Conservation (phyloP, 176 grass and related monocot species). For the Secale cereale region DNA sequence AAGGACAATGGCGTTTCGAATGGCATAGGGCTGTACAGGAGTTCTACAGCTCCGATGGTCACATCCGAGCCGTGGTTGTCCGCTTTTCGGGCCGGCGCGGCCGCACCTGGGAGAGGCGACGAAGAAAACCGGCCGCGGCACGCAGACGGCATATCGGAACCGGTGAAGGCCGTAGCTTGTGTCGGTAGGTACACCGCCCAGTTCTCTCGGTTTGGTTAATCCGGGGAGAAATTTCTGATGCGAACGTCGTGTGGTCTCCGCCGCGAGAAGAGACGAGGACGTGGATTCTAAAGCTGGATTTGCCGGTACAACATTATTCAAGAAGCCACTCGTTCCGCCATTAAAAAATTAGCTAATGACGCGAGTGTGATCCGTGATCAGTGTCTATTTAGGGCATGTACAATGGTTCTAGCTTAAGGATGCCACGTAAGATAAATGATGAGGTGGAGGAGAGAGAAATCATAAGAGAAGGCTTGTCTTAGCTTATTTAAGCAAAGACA, state of each 20-base stretch:
- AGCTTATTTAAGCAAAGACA: too few relatives aligned
- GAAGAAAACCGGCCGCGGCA: not conserved
- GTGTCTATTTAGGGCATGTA: too few relatives aligned
- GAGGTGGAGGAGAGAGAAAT: too few relatives aligned
- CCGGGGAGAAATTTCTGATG: not conserved
- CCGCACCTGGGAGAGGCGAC: constrained; percentile 12
- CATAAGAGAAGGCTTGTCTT: too few relatives aligned
- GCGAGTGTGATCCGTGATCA: not conserved
- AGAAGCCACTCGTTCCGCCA: not conserved
- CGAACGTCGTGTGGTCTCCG: not conserved
- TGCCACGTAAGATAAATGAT: too few relatives aligned
- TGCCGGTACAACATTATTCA: not conserved
- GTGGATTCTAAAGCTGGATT: not conserved
- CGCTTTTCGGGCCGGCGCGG: not conserved
- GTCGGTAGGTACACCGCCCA: not conserved
- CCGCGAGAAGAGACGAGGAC: not conserved
- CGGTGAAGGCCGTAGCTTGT: not conserved
- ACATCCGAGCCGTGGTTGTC: not conserved
- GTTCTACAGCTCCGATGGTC: not conserved
- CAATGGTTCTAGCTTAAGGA: too few relatives aligned
- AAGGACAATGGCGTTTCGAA: not conserved
- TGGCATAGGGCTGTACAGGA: not conserved
- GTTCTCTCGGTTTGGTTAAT: not conserved
- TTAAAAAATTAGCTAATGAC: not conserved
- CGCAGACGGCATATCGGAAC: not conserved